phyloP scores from a whole-genome alignment of 1,284 basidiomycete species.

The Malassezia furfur region DNA sequence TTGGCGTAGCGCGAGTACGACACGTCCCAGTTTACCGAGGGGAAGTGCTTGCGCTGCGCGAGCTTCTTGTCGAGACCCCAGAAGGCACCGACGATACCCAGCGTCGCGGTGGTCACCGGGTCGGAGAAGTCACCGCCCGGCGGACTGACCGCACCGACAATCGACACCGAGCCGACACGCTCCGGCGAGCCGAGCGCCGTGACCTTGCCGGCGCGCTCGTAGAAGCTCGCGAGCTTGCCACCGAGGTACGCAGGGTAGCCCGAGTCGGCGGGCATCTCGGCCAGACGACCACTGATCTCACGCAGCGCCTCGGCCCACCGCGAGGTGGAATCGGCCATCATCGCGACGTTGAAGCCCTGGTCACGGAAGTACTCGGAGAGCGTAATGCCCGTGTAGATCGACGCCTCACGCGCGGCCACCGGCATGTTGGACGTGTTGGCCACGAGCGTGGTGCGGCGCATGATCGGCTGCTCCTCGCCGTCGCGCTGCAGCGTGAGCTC shows the following conservation, averaged over 20 bases:
- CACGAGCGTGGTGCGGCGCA: slow-evolving; percentile 98
- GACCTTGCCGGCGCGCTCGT: slow-evolving; percentile 98
- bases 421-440: slow-evolving; percentile 99
- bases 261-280: slow-evolving; percentile 99
- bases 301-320: slow-evolving; percentile 98
- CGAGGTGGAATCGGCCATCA: slow-evolving; percentile 99
- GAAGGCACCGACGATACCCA: slow-evolving; percentile 98
- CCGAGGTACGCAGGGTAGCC: slow-evolving; percentile 88
- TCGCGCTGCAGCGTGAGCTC: slow-evolving; percentile 82
- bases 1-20: slow-evolving; percentile 99
- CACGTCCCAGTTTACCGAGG: slow-evolving; percentile 96
- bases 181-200: slow-evolving; percentile 80
- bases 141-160: slow-evolving; percentile 96
- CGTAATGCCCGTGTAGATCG: slow-evolving; percentile 99
- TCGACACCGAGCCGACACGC: slow-evolving; percentile 85
- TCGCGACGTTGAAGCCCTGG: slow-evolving; percentile 91
- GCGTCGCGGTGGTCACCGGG: slow-evolving; percentile 91
- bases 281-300: slow-evolving; percentile 97
- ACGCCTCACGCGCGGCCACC: slow-evolving; percentile 96
- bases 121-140: slow-evolving; percentile 99
- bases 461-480: slow-evolving; percentile 91
- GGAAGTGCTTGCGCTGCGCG: slow-evolving; percentile 95
- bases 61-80: slow-evolving; percentile 69
- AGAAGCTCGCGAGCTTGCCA: slow-evolving; percentile 93
- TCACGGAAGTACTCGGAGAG: slow-evolving; percentile 99